Conservation (phyloP, 23 red algal species). For the Chondrus crispus region DNA sequence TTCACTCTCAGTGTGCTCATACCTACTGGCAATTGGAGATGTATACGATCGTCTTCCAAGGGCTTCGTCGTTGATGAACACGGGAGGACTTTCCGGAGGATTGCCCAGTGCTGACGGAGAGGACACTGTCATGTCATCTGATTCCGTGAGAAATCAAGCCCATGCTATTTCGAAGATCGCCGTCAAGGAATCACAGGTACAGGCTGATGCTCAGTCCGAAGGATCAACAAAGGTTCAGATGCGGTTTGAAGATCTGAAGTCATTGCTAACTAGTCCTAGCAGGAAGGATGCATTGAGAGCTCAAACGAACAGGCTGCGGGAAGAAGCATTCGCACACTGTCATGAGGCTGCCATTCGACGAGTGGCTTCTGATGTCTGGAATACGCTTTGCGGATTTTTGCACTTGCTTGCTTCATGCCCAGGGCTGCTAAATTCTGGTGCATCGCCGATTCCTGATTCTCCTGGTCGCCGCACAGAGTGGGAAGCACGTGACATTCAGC, state of each 20-base stretch:
- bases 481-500: constrained; percentile 36
- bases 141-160: constrained; percentile 43
- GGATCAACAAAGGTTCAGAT: too few relatives aligned
- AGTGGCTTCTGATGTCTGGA: constrained; percentile 52
- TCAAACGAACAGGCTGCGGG: constrained; percentile 10
- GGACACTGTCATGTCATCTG: constrained; percentile 33
- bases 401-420: constrained; percentile 24
- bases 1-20: constrained; percentile 14
- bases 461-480: constrained; percentile 11
- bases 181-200: constrained; percentile 23
- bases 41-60: not conserved
- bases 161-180: constrained; percentile 35
- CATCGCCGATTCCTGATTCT: not conserved
- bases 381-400: constrained; percentile 25
- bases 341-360: not conserved
- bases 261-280: too few relatives aligned
- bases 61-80: not conserved
- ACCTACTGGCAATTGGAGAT: constrained; percentile 27
- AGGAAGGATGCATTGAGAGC: not conserved
- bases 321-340: not conserved
- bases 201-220: too few relatives aligned
- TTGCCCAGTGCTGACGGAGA: not conserved
- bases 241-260: too few relatives aligned
- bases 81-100: not conserved
- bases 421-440: not conserved